These are phyloP conservation scores for Boletus sp. DNA, from an alignment of 768 basidiomycete genomes.

Conservation along the genomic window DNA sequence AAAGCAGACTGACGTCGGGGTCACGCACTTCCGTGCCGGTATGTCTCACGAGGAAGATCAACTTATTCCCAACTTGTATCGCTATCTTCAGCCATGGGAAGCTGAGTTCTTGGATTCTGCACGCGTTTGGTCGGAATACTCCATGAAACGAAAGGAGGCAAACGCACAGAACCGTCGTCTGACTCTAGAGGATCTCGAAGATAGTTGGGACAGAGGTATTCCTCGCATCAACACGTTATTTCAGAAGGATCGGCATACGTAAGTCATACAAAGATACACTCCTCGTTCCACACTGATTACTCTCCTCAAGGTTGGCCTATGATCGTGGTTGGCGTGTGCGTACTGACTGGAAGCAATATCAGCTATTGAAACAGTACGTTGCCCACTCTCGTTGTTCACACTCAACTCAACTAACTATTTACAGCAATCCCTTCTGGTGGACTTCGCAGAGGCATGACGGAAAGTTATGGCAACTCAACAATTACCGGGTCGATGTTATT, in stretches of 20 bases:
- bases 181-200: slow-evolving; percentile 96
- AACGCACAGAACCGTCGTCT: slow-evolving; percentile 96
- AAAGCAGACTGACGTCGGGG: slow-evolving; percentile 96
- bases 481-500: slow-evolving; percentile 98
- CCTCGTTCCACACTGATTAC: background rate
- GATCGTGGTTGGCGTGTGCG: slow-evolving; percentile 99
- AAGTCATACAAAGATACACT: slow-evolving; percentile 22
- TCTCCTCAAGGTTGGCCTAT: slow-evolving; percentile 69
- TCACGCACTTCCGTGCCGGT: slow-evolving; percentile 98
- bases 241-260: slow-evolving; percentile 97
- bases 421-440: slow-evolving; percentile 98
- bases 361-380: slow-evolving; percentile 81
- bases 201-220: slow-evolving; percentile 98
- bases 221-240: slow-evolving; percentile 98
- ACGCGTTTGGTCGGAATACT: slow-evolving; percentile 99
- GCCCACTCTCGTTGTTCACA: background rate
- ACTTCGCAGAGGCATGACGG: slow-evolving; percentile 96
- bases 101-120: slow-evolving; percentile 97
- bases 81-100: slow-evolving; percentile 96
- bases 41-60: slow-evolving; percentile 96
- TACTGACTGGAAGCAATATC: slow-evolving; percentile 98
- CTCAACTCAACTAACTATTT: slow-evolving; percentile 10
- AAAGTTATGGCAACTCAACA: slow-evolving; percentile 95
- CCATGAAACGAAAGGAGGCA: slow-evolving; percentile 99
- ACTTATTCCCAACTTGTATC: slow-evolving; percentile 94